Evolutionary conservation across 192 early-diverging fungal species (phyloP).

Genomic region (Backusella circina): DNA sequence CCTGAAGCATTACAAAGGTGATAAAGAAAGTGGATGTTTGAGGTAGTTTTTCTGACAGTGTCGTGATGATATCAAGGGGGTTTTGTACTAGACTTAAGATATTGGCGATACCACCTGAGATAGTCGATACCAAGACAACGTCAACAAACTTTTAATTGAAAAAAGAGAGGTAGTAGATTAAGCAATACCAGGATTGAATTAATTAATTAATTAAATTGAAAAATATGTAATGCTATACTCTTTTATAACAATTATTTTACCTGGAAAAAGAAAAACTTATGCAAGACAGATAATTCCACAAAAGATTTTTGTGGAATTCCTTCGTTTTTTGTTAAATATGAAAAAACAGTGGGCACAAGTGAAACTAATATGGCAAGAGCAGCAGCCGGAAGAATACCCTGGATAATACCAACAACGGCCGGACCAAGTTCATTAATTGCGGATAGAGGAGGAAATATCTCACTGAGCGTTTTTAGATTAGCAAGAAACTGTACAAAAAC

Average conservation of each 20-base stretch:
- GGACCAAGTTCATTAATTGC: slow-evolving; percentile 33
- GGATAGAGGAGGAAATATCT: slow-evolving; percentile 47
- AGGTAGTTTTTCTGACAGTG: slow-evolving; percentile 65
- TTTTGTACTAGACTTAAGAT: slow-evolving; percentile 42
- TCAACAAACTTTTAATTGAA: slow-evolving; percentile 58
- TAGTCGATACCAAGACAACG: slow-evolving; percentile 74
- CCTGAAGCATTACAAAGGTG: slow-evolving; percentile 76
- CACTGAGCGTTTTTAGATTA: slow-evolving; percentile 44
- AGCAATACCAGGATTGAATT: too few relatives aligned
- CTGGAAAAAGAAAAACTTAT: slow-evolving; percentile 73
- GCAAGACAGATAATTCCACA: slow-evolving; percentile 59
- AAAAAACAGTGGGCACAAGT: slow-evolving; percentile 63
- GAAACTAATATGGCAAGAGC: slow-evolving; percentile 67
- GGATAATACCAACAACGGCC: slow-evolving; percentile 47
- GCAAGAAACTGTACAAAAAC: slow-evolving; percentile 52
- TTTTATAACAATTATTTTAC: neutral
- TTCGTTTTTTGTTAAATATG: slow-evolving; percentile 55
- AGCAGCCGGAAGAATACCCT: slow-evolving; percentile 75
- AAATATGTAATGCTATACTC: neutral
- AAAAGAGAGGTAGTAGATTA: neutral
- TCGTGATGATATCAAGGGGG: slow-evolving; percentile 42
- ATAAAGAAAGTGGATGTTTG: slow-evolving; percentile 77
- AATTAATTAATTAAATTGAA: neutral
- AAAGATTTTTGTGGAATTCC: slow-evolving; percentile 54
- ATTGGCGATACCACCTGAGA: slow-evolving; percentile 51